Evolutionary conservation across 495 filamentous ascomycete genomes (phyloP).

Genomic region (Hypoxylon fuscum): DNA sequence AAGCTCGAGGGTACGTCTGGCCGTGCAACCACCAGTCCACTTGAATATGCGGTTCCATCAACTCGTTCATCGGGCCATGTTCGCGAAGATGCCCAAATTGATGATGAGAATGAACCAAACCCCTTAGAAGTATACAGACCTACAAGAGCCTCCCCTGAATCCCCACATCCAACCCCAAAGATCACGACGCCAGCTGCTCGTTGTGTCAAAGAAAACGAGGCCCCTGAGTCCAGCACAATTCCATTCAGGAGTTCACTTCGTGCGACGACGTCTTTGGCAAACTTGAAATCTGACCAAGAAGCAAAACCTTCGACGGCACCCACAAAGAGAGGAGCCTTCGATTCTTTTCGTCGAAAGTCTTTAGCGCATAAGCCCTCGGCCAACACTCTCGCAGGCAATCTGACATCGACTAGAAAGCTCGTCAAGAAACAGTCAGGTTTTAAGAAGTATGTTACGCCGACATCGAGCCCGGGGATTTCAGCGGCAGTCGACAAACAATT

Average conservation of each 20-base stretch:
- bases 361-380: conserved; percentile 35
- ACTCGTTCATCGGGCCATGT: conserved; percentile 58
- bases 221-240: conserved; percentile 1
- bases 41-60: conserved; percentile 50
- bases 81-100: conserved; percentile 68
- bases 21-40: conserved; percentile 35
- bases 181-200: conserved; percentile 25
- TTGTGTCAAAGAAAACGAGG: conserved; percentile 30
- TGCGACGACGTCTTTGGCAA: conserved; percentile 17
- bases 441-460: conserved; percentile 13
- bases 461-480: conserved; percentile 47
- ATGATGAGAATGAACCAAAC: conserved; percentile 55
- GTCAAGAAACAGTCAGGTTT: conserved; percentile 36
- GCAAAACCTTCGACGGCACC: conserved; percentile 14
- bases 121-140: conserved; percentile 29
- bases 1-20: conserved; percentile 54
- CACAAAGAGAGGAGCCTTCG: conserved; percentile 7
- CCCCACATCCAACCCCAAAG: conserved; percentile 51
- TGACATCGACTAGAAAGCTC: conserved; percentile 21
- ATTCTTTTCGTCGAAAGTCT: conserved; percentile 18
- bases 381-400: conserved; percentile 46
- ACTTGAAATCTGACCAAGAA: conserved; percentile 12
- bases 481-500: conserved; percentile 48
- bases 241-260: not conserved
- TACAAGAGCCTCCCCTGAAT: conserved; percentile 34